A percentile compares a stretch with the other conserved stretches of the same genome.
Conservation (phyloP, 805 yeast genomes). For the Candida awuae region DNA sequence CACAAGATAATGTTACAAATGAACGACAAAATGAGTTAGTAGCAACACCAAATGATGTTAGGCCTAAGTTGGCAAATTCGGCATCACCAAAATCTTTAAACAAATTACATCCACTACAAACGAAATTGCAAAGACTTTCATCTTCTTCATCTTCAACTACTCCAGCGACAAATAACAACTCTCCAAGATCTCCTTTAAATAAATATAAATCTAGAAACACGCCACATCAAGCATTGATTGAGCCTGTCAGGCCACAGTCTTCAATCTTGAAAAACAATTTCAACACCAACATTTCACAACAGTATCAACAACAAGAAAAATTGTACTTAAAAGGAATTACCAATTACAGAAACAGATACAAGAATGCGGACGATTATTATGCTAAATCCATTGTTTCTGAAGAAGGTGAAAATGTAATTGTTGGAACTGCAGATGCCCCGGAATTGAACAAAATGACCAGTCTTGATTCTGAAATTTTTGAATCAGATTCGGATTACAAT, state of each 20-base stretch:
- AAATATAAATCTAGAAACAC: conserved; percentile 4
- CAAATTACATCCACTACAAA: conserved; percentile 4
- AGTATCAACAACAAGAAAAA: conserved; percentile 46
- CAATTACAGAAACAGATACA: conserved; percentile 25
- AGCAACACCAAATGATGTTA: conserved; percentile 1
- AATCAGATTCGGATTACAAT: conserved; percentile 6
- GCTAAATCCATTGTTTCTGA: conserved; percentile 38
- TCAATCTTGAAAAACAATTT: conserved; percentile 27
- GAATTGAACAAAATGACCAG: conserved; percentile 2
- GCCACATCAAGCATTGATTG: conserved; percentile 5
- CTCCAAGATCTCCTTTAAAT: conserved; percentile 9
- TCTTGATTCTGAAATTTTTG: conserved; percentile 10
- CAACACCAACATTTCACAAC: conserved; percentile 29
- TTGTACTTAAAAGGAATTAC: conserved; percentile 41
- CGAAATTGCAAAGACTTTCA: conserved; percentile 5
- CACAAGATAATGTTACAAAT: too few relatives aligned
- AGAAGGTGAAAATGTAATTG: conserved; percentile 27
- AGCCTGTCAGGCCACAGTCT: conserved; percentile 22
- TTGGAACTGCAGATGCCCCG: conserved; percentile 21
- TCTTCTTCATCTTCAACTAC: background rate
- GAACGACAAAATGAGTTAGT: too few relatives aligned
- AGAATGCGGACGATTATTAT: conserved; percentile 43
- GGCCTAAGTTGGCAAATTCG: background rate
- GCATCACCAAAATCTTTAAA: conserved; percentile 1
- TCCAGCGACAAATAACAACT: background rate